Conservation (phyloP, 495 filamentous ascomycete genomes). For the Hypoxylon fragiforme region DNA sequence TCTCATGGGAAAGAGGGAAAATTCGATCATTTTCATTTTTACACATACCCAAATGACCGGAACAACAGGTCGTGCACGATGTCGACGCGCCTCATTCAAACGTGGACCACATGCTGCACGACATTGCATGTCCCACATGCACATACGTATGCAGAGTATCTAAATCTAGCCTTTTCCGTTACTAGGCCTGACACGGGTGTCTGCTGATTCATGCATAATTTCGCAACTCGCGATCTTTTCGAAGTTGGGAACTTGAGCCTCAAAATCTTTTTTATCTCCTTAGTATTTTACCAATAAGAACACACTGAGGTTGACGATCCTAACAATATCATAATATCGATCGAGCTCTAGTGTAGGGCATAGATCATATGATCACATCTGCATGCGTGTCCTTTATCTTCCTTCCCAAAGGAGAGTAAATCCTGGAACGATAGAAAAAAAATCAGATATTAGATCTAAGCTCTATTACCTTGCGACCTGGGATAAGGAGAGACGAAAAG, state of each 20-base stretch:
- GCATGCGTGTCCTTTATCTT: constrained; percentile 29
- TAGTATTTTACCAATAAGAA: constrained; percentile 5
- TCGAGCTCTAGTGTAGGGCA: constrained; percentile 20
- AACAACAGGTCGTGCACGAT: constrained; percentile 27
- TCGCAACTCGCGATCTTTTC: constrained; percentile 16
- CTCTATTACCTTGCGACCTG: constrained; percentile 1
- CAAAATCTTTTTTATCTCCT: constrained; percentile 3
- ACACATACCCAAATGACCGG: constrained; percentile 27
- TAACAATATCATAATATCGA: constrained; percentile 12
- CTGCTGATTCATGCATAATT: constrained; percentile 26
- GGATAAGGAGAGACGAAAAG: constrained; percentile 4
- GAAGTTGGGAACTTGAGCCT: constrained; percentile 10
- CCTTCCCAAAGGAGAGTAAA: constrained; percentile 24
- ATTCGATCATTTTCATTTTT: constrained; percentile 8
- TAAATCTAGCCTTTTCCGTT: constrained; percentile 31
- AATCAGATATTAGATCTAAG: constrained; percentile 24
- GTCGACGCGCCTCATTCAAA: constrained; percentile 35
- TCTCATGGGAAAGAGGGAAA: constrained; percentile 24
- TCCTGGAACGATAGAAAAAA: constrained; percentile 33
- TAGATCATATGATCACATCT: constrained; percentile 36
- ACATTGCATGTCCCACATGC: constrained; percentile 37
- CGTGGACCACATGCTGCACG: constrained; percentile 36
- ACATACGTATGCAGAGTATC: constrained; percentile 29
- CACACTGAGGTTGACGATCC: constrained; percentile 19
- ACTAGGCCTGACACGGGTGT: constrained; percentile 19